These are phyloP conservation scores for Termitomyces sp. DNA, from an alignment of 768 basidiomycete genomes.

Conservation along the genomic window DNA sequence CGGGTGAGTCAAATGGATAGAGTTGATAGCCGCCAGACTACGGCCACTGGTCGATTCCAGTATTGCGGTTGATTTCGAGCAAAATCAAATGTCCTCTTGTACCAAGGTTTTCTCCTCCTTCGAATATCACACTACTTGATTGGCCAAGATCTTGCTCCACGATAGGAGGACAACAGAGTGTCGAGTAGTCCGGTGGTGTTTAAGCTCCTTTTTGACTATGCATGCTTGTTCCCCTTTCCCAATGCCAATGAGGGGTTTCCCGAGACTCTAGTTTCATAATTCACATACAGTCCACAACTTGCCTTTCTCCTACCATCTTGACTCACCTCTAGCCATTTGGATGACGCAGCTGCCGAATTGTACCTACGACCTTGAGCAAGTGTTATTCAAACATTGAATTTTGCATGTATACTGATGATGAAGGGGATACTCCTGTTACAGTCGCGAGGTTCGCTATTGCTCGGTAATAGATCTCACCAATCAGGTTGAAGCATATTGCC, in stretches of 20 bases:
- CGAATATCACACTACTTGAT: neutral
- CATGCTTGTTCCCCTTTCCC: constrained; percentile 1
- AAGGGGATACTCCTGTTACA: neutral
- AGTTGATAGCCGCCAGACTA: neutral
- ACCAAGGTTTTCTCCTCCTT: neutral
- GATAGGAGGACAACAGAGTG: neutral
- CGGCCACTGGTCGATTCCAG: neutral
- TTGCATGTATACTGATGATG: neutral
- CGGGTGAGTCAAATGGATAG: neutral
- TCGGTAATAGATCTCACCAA: neutral
- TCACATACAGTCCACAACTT: neutral
- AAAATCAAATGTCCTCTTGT: neutral
- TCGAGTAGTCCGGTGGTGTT: neutral
- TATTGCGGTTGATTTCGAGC: neutral
- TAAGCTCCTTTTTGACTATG: neutral
- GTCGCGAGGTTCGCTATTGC: constrained; percentile 1
- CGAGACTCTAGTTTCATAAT: neutral
- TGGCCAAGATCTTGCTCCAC: neutral
- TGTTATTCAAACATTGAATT: neutral
- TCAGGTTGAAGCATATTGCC: neutral
- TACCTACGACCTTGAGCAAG: neutral
- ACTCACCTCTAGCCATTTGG: neutral
- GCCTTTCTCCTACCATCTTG: neutral
- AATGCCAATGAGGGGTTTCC: neutral
- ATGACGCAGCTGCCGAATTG: neutral